Evolutionary conservation across 140 eudicot species (phyloP), one percentile per base, ranked within the genome.

Genomic region (Cichorium intybus): DNA sequence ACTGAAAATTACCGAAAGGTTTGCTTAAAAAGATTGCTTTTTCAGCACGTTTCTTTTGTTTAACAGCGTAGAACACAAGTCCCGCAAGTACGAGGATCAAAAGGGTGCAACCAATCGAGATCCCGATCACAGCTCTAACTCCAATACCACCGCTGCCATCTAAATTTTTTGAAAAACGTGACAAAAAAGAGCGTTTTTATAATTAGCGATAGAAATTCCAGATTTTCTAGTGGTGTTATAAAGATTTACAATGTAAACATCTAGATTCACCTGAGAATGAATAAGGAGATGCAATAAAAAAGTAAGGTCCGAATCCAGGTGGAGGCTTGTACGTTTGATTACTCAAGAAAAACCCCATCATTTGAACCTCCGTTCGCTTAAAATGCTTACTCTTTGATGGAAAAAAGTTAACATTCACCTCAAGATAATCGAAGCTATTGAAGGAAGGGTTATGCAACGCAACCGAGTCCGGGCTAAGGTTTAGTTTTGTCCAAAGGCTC

Each of bases 291-390:
- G 97, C 95, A 12, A 93, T 78, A 69, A 88, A 93, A 80, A 56
- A 74, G 70, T 88, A 93, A 1, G 99, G 97, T 17, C 99, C 99
- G 50, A 93, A 88, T 41, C 52, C 88, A 8, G 60, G 45, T 37
- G 99, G 97, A 23, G 99, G 99, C 75, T 93, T 93, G 72, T 85
- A 88, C 20, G 88, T 84, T 52, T 93, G 99, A 64, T 85, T 93
- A 62, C 86, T 88, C 59, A 93, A 72, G 65, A 37, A 75, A 82
- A 86, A 86, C 6, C 99, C 99, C 73, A 93, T 52, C 71, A 77
- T 81, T 77, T 81, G 89, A 49, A 93, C 82, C 72, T 79, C 85
- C 3, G 85, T 17, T 63, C 97, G 62, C 43, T 78, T 79, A 60
- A 88, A 93, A 72, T 83, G 76, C 79, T 83, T 80, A 35, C 56